Evolutionary conservation across 768 basidiomycete genomes (phyloP).

Genomic region (Podaxis pistillaris): DNA sequence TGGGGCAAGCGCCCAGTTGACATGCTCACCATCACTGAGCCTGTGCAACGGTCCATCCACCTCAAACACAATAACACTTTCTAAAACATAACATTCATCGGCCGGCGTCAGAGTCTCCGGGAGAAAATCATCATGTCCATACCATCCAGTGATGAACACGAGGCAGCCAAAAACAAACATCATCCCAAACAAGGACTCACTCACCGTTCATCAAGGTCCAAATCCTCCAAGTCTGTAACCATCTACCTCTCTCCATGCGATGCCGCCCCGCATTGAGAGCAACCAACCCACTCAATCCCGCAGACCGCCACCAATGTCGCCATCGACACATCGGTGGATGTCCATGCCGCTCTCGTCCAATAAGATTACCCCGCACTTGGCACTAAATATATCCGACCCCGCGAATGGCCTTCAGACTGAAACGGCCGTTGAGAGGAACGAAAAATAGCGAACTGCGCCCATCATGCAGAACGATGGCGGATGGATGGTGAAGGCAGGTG

Average conservation of each 20-base stretch:
- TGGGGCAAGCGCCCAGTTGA: slow-evolving; percentile 7
- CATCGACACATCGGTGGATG: not conserved
- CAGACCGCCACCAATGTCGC: not conserved
- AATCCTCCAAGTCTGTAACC: not conserved
- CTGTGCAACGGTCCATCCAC: not conserved
- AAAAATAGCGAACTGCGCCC: not conserved
- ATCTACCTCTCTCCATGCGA: not conserved
- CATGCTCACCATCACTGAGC: not conserved
- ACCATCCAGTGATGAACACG: not conserved
- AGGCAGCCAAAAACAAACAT: not conserved
- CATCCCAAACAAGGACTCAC: not conserved
- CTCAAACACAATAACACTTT: not conserved
- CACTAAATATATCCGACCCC: slow-evolving; percentile 1
- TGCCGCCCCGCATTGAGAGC: not conserved
- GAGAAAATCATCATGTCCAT: not conserved
- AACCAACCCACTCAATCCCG: not conserved
- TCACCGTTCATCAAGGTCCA: not conserved
- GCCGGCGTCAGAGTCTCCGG: not conserved
- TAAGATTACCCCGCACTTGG: not conserved
- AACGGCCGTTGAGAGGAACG: not conserved
- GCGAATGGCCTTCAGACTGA: not conserved
- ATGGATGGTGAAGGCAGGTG: not conserved
- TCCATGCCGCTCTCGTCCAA: not conserved
- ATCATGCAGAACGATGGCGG: not conserved
- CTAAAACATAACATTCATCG: not conserved